phyloP scores from a whole-genome alignment of 2,329 filamentous ascomycete genomes.

The Aspergillus transmontanensis region DNA sequence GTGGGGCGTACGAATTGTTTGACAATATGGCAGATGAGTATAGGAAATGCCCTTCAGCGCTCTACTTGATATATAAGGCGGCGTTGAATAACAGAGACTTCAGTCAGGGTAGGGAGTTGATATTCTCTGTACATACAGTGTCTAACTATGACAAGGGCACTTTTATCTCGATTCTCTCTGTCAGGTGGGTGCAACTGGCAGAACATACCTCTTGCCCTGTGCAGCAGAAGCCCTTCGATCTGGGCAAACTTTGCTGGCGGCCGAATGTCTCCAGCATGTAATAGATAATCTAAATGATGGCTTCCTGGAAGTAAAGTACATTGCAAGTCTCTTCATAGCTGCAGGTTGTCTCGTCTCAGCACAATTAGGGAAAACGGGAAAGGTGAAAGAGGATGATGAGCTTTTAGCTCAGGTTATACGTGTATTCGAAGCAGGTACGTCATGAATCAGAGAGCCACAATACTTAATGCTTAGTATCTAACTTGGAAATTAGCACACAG shows the following conservation, averaged over 20 bases:
- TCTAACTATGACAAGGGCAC: slow-evolving; percentile 53
- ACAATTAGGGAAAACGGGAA: slow-evolving; percentile 41
- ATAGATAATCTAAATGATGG: slow-evolving; percentile 58
- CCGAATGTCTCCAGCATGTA: slow-evolving; percentile 62
- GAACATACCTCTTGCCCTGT: slow-evolving; percentile 75
- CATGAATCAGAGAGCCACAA: slow-evolving; percentile 23
- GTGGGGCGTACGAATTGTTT: slow-evolving; percentile 59
- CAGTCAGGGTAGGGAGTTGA: slow-evolving; percentile 47
- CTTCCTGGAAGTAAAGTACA: slow-evolving; percentile 54
- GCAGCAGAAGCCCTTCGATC: slow-evolving; percentile 72
- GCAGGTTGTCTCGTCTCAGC: slow-evolving; percentile 42
- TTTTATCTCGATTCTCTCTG: slow-evolving; percentile 64
- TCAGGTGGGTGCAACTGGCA: slow-evolving; percentile 54
- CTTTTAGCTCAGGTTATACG: slow-evolving; percentile 55
- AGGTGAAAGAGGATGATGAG: slow-evolving; percentile 20
- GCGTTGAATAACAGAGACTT: slow-evolving; percentile 63
- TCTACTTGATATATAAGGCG: slow-evolving; percentile 75
- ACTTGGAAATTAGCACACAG: slow-evolving; percentile 50
- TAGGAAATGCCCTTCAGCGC: slow-evolving; percentile 65
- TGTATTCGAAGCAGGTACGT: slow-evolving; percentile 54
- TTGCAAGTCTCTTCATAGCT: slow-evolving; percentile 68
- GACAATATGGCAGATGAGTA: slow-evolving; percentile 60
- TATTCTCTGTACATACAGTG: not conserved
- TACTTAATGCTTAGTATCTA: slow-evolving; percentile 25
- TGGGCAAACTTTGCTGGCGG: slow-evolving; percentile 63